These are phyloP conservation scores for Fragaria nilgerrensis DNA, from an alignment of 306 rosid species.

Conservation along the genomic window DNA sequence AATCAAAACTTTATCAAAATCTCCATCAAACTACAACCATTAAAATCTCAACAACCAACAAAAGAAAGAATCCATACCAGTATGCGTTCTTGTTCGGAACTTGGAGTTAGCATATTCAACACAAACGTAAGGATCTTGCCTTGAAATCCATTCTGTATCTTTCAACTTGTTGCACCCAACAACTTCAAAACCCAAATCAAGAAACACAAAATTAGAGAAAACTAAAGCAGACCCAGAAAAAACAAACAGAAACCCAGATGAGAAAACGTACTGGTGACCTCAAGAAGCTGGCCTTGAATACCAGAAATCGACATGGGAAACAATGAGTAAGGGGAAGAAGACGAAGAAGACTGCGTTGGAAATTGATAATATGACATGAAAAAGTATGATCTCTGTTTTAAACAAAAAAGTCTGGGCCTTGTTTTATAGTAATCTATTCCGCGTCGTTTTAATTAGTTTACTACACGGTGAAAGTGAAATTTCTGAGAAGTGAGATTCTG, in stretches of 20 bases:
- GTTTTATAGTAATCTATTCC: background rate
- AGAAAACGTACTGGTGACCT: conserved; percentile 56
- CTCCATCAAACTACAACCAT: background rate
- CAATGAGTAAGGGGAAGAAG: background rate
- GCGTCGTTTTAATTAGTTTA: background rate
- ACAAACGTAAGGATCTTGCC: conserved; percentile 87
- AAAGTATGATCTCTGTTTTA: background rate
- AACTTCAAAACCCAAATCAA: conserved; percentile 32
- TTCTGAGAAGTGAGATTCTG: background rate
- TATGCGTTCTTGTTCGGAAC: conserved; percentile 74
- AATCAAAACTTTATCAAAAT: background rate
- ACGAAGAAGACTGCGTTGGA: background rate
- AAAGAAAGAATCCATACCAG: conserved; percentile 31
- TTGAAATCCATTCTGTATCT: conserved; percentile 83
- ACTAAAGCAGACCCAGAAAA: background rate
- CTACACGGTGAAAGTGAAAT: background rate
- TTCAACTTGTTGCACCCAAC: conserved; percentile 73
- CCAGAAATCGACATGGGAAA: conserved; percentile 52
- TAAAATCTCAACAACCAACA: background rate
- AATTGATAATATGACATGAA: background rate
- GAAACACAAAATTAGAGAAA: background rate
- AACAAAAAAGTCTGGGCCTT: background rate
- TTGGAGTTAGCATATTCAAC: conserved; percentile 66
- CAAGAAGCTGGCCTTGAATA: conserved; percentile 71
- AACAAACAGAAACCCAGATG: background rate